These are phyloP conservation scores for Paraphysoderma sedebokerense DNA, from an alignment of 371 early-diverging fungal species.

Conservation along the genomic window DNA sequence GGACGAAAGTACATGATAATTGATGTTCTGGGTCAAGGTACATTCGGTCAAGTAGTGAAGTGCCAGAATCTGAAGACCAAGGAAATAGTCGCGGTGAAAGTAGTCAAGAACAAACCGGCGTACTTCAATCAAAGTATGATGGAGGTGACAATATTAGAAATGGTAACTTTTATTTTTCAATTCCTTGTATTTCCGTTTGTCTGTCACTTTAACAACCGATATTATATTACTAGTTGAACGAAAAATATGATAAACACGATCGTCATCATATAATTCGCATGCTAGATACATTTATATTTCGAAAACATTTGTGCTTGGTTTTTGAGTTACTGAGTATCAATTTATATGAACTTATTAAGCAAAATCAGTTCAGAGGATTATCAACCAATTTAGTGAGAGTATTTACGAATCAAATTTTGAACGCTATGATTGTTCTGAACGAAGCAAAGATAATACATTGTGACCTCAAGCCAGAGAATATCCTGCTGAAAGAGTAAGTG, in stretches of 20 bases:
- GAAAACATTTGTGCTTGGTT: constrained; percentile 83
- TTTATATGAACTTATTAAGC: constrained; percentile 82
- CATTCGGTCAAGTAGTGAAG: constrained; percentile 96
- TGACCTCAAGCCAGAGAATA: constrained; percentile 97
- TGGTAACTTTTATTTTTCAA: constrained; percentile 19
- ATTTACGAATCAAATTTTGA: constrained; percentile 71
- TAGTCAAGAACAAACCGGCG: constrained; percentile 83
- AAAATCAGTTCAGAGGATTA: constrained; percentile 76
- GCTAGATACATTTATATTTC: constrained; percentile 68
- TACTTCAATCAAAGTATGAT: constrained; percentile 83
- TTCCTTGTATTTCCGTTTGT: not conserved
- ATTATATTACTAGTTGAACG: constrained; percentile 37
- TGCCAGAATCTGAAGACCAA: constrained; percentile 68
- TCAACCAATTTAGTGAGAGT: constrained; percentile 63
- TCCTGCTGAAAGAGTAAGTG: constrained; percentile 66
- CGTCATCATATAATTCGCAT: constrained; percentile 64
- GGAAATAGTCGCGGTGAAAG: constrained; percentile 84
- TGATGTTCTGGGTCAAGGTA: constrained; percentile 89
- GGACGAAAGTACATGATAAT: constrained; percentile 61
- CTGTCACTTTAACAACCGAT: not conserved
- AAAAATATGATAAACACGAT: constrained; percentile 47
- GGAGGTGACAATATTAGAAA: constrained; percentile 75
- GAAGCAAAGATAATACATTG: constrained; percentile 85
- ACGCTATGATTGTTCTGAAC: constrained; percentile 61
- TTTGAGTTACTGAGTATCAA: constrained; percentile 88